phyloP scores from a whole-genome alignment of 306 rosid species.

The Bauhinia variegata region DNA sequence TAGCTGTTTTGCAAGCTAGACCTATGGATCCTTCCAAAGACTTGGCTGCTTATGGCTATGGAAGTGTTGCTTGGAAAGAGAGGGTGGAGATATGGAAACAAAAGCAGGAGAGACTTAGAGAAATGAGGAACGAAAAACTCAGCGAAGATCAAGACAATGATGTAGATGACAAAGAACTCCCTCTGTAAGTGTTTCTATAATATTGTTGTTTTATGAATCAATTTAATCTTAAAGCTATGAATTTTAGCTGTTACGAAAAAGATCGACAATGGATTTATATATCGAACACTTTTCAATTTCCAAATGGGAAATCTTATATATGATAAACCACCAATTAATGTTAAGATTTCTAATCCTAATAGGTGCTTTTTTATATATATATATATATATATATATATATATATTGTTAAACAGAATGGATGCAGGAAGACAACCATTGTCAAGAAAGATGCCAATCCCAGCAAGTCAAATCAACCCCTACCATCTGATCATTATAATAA shows the following conservation, averaged over 20 bases:
- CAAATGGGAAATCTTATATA: too few species aligned
- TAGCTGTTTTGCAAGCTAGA: slow-evolving; percentile 48
- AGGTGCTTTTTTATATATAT: too few species aligned
- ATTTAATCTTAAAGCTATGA: too few species aligned
- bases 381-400: too few species aligned
- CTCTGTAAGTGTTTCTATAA: slow-evolving; percentile 46
- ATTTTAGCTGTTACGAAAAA: too few species aligned
- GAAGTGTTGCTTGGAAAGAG: slow-evolving; percentile 73
- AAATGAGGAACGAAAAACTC: slow-evolving; percentile 39
- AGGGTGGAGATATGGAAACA: slow-evolving; percentile 66
- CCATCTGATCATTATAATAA: slow-evolving; percentile 61
- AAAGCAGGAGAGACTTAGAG: slow-evolving; percentile 41
- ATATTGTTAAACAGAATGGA: slow-evolving; percentile 67
- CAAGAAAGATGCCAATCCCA: slow-evolving; percentile 60
- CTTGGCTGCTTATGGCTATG: slow-evolving; percentile 69
- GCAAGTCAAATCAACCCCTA: slow-evolving; percentile 66
- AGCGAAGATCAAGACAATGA: slow-evolving; percentile 31
- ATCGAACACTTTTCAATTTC: background rate
- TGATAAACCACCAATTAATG: too few species aligned
- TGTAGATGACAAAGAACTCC: slow-evolving; percentile 45
- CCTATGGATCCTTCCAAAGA: slow-evolving; percentile 73
- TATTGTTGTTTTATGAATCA: too few species aligned
- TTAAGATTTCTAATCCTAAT: too few species aligned
- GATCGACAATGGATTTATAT: too few species aligned
- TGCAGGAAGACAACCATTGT: slow-evolving; percentile 67